Evolutionary conservation across 2,329 filamentous ascomycete genomes (phyloP).

Genomic region (Fusarium chlamydosporum): DNA sequence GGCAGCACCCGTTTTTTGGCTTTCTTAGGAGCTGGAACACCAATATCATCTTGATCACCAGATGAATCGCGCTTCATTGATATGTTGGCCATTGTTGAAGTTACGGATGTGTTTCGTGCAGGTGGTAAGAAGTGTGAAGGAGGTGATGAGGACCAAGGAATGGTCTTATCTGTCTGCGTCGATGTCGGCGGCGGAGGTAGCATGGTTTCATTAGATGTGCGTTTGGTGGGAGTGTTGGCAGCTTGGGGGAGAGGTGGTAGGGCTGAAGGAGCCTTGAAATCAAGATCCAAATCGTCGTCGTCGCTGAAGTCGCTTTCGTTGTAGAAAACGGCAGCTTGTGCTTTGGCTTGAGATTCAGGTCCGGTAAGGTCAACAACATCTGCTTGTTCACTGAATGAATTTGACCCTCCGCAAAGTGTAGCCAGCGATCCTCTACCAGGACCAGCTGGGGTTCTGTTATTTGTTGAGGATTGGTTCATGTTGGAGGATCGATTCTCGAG

Average conservation of each 20-base stretch:
- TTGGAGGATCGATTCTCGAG: slow-evolving; percentile 54
- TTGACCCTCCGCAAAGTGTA: slow-evolving; percentile 61
- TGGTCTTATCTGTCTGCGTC: slow-evolving; percentile 47
- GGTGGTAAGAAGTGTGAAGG: slow-evolving; percentile 63
- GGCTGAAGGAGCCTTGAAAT: slow-evolving; percentile 72
- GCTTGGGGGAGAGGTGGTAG: slow-evolving; percentile 57
- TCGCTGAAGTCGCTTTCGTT: slow-evolving; percentile 89
- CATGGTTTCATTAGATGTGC: slow-evolving; percentile 46
- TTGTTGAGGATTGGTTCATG: slow-evolving; percentile 45
- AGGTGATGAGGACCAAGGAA: slow-evolving; percentile 82
- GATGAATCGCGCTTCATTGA: slow-evolving; percentile 61
- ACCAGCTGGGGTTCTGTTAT: slow-evolving; percentile 22
- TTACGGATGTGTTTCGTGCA: slow-evolving; percentile 29
- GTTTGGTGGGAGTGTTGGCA: slow-evolving; percentile 40
- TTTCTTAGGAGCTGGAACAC: slow-evolving; percentile 51
- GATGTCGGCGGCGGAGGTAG: slow-evolving; percentile 51
- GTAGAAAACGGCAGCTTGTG: slow-evolving; percentile 67
- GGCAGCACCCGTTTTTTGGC: slow-evolving; percentile 77
- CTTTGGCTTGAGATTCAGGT: slow-evolving; percentile 49
- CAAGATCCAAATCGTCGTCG: slow-evolving; percentile 80
- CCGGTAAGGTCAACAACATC: slow-evolving; percentile 56
- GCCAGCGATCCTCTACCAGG: slow-evolving; percentile 52
- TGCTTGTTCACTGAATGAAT: slow-evolving; percentile 61
- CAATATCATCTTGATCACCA: slow-evolving; percentile 49
- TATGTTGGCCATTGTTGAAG: slow-evolving; percentile 43